Evolutionary conservation across 2,329 filamentous ascomycete species (phyloP).

Genomic region (Didymella exigua): DNA sequence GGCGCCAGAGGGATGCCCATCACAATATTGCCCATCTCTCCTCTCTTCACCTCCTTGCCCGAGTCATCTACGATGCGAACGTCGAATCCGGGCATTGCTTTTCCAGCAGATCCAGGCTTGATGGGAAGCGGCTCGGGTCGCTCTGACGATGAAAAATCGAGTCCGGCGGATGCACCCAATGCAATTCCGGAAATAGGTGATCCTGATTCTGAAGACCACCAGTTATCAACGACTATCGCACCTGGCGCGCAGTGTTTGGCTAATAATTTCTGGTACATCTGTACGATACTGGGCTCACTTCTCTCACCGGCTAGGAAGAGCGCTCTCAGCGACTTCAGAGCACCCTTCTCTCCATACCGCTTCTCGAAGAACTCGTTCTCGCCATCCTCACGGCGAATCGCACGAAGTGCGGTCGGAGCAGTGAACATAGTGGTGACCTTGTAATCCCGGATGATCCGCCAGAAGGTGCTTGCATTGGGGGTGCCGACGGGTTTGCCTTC

Average conservation of each 20-base stretch:
- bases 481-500: slow-evolving; percentile 95
- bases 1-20: slow-evolving; percentile 81
- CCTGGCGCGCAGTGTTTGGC: slow-evolving; percentile 66
- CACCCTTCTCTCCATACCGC: slow-evolving; percentile 67
- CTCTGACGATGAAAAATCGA: slow-evolving; percentile 55
- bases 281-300: slow-evolving; percentile 84
- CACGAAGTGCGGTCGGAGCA: slow-evolving; percentile 83
- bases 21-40: slow-evolving; percentile 90
- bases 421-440: slow-evolving; percentile 81
- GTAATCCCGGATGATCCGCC: slow-evolving; percentile 84
- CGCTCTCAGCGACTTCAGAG: slow-evolving; percentile 72
- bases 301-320: slow-evolving; percentile 89
- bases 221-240: slow-evolving; percentile 71
- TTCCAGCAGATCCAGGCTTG: slow-evolving; percentile 86
- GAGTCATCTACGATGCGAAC: slow-evolving; percentile 82
- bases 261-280: slow-evolving; percentile 78
- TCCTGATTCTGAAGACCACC: slow-evolving; percentile 75
- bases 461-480: slow-evolving; percentile 85
- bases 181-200: slow-evolving; percentile 71
- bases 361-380: slow-evolving; percentile 69
- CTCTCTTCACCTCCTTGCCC: slow-evolving; percentile 71
- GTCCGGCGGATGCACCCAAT: slow-evolving; percentile 66
- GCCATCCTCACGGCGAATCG: slow-evolving; percentile 85
- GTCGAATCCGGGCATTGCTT: slow-evolving; percentile 90
- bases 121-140: slow-evolving; percentile 61